Evolutionary conservation across 805 yeast genomes (phyloP).

Genomic region (Candida argentea): DNA sequence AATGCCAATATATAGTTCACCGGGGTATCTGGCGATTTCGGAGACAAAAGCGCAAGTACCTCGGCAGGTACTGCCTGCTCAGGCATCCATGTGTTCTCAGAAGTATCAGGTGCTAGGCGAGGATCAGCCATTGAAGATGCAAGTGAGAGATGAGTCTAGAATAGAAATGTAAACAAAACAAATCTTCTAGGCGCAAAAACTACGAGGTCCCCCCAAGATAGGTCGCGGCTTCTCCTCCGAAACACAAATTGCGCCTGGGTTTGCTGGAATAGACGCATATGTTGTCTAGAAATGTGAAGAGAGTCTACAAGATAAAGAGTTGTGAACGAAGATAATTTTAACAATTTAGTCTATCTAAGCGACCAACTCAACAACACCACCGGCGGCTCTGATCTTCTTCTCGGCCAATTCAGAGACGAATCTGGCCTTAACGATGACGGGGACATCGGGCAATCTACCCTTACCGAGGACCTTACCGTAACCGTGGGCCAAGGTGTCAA

Average conservation of each 20-base stretch:
- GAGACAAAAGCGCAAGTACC: slow-evolving; percentile 26
- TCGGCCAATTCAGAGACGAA: slow-evolving; percentile 98
- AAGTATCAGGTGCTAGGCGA: slow-evolving; percentile 5
- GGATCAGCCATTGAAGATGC: too few species aligned
- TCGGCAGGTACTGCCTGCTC: slow-evolving; percentile 42
- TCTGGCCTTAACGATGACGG: slow-evolving; percentile 99
- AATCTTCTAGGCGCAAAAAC: too few species aligned
- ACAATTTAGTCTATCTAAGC: slow-evolving; percentile 50
- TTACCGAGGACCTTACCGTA: slow-evolving; percentile 99
- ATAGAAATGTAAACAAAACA: too few species aligned
- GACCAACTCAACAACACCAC: slow-evolving; percentile 99
- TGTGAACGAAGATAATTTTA: slow-evolving; percentile 2
- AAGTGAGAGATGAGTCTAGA: too few species aligned
- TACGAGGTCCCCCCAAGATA: too few species aligned
- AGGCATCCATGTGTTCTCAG: slow-evolving; percentile 38
- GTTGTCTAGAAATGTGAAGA: background rate
- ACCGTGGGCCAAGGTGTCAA: slow-evolving; percentile 98
- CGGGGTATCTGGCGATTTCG: slow-evolving; percentile 8
- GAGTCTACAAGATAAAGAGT: slow-evolving; percentile 1
- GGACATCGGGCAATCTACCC: slow-evolving; percentile 96
- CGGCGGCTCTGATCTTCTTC: slow-evolving; percentile 99
- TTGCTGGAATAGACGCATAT: slow-evolving; percentile 1
- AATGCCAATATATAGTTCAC: slow-evolving; percentile 46
- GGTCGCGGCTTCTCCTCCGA: too few species aligned
- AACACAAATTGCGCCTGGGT: too few species aligned